Evolutionary conservation across 495 filamentous ascomycete species (phyloP), one percentile per base, ranked within the genome.

Genomic region (Aspergillus carlsbadensis): DNA sequence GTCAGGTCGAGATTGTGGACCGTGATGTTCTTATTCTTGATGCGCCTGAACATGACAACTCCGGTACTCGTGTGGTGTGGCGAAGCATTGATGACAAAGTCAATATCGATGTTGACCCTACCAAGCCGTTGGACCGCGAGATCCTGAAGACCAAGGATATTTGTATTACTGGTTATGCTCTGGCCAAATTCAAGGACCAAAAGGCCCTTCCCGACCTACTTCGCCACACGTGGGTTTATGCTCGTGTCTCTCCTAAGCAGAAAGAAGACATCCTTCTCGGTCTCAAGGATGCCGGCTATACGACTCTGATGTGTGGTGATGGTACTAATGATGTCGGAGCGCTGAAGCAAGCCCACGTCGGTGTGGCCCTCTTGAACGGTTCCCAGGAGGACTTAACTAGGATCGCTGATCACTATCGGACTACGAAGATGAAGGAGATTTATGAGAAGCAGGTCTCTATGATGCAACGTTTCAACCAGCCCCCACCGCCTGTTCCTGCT

Each of bases 291-390:
- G 87, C 87, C 70, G 94, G 94, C 33, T 99, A 99, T 76, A 96
- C 92, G 31, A 99, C 94, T 14, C 81, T 98, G 63, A 99, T 99
- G 94, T 96, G 93, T 60, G 94, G 94, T 67, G 94, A 99, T 65
- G 94, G 94, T 57, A 99, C 94, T 46, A 99, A 99, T 66, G 94
- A 99, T 68, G 94, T 99, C 47, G 94, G 94, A 39, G 94, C 94
- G 31, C 76, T 99, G 66, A 99, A 99, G 80, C 94, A 99, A 78
- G 95, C 94, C 21, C 95, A 99, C 63, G 88, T 99, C 53, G 94
- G 94, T 66, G 90, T 98, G 60, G 94, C 94, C 11, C 85, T 99
- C 34, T 82, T 99, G 55, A 99, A 99, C 68, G 94, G 94, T 29
- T 93, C 94, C 2, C 86, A 85, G 65, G 87, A 96, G 2, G 94